Base-by-base conservation (phyloP, 257 asterid species). In the Solanum okadae region DNA sequence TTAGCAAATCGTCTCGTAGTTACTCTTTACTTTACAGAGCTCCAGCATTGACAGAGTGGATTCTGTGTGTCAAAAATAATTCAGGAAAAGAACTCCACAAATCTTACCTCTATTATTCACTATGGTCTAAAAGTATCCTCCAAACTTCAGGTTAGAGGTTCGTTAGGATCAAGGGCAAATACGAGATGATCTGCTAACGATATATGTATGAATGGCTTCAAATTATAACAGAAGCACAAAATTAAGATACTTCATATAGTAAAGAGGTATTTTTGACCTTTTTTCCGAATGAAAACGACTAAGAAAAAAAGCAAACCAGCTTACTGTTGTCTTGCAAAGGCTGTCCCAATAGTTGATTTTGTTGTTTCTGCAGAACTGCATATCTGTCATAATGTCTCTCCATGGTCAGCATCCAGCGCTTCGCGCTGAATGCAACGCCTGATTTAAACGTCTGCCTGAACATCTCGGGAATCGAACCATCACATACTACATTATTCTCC, bases 401-500 rank as follows among this genome's bases (percentile, higher is more conserved):
- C 68, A 94, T 71, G 46, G 95, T 89, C 40, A 94, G 56, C 27
- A 93, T 67, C 97, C 95, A 92, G n/a, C 94, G 93, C 11, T 85
- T 92, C 5, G 97, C 92, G 11, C 90, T 86, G 75, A 90, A 93
- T 40, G 92, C 91, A 29, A 75, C 46, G 8, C 91, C 90, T 72
- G 94, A 87, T 67, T 65, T 46, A 77, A 91, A 77, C 59, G 87
- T 59, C 25, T 72, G 86, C 83, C 73, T 88, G 83, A 90, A 90
- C 92, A 89, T 87, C 23, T 76, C 10, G 2, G 89, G 91, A 38
- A 52, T 78, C 44, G 16, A 71, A 46, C 83, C 76, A 44, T 90
- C 25, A 86, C 75, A 31, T 23, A 89, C 91, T 34, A 89, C 88
- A 90, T 86, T 92, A 67, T 93, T 91, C 89, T 93, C 97, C 91